Evolutionary conservation across 2,329 filamentous ascomycete genomes (phyloP), one percentile per base, ranked within the genome.

Genomic region (Pochonia chlamydosporia): DNA sequence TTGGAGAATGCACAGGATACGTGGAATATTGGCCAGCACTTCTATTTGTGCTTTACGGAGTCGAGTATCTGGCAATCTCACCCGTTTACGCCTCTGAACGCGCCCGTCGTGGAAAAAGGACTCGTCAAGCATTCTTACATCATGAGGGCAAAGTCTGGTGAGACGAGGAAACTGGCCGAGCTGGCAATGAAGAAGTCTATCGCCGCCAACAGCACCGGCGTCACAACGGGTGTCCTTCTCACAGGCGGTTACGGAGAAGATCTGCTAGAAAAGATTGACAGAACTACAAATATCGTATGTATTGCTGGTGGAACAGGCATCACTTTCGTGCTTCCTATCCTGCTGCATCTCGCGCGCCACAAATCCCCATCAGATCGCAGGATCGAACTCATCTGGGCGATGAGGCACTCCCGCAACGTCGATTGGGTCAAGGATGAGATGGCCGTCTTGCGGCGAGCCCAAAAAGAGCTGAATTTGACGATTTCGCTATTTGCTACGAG

Each of bases 61-160:
- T 69, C 79, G 26, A 83, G 75, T 55, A 74, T 88, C 55, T 87
- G 83, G 82, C 84, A 89, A 62, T 81, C 81, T 0, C 85, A 89
- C 56, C 85, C 85, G 0, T 85, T 88, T 58, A 87, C 83, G 0
- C 79, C 82, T 0, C 67, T 82, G 8, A 81, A 75, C 46, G 60
- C 76, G 0, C 81, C 80, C 0, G 55, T 65, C 6, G 60, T 69
- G 0, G 56, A 61, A 18, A 59, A 66, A 45, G 64, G 71, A 1
- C 53, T 59, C 2, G 70, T 77, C 9, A 63, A 66, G 33, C 78
- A 82, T 53, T 72, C 74, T 14, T 82, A 82, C 54, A 70, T 82
- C 42, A 67, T 84, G 49, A 70, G 80, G 4, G 78, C 76, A 4
- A 78, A 79, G 51, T 64, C 64, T 1, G 82, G 82, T 10, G 79